Base-by-base conservation (phyloP, 2,329 filamentous ascomycete species). In the Apiospora kogelbergensis region DNA sequence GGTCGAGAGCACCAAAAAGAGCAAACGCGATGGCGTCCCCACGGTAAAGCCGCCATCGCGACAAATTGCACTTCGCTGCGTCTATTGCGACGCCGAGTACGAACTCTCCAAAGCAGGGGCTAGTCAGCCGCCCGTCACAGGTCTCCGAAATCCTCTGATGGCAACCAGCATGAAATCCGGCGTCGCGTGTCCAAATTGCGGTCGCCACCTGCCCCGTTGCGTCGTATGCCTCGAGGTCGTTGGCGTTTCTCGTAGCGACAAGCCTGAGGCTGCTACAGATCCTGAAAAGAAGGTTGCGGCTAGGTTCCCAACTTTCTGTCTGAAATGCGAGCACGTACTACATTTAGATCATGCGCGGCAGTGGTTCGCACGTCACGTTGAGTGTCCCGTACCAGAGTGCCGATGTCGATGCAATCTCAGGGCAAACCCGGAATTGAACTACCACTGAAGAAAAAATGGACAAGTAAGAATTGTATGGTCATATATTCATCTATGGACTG, bases 61-160 rank as follows among this genome's bases (percentile, higher is more conserved):
- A 41, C 92, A 93, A 79, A 88, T 95, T 67, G 89, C 91, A 5
- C 86, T 96, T 65, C 88, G 92, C 63, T 96, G 93, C 80, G 86
- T 91, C 64, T 93, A 93, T 81, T 96, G 93, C 81, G 90, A 92
- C 74, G 84, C 87, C 42, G 85, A 88, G 76, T 86, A 85, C 65
- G 86, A 83, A 42, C 80, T 86, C 30, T 81, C 83, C 48, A 84
- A 83, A 71, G 70, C 68, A 65, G 63, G 60, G 65, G 46, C 65
- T n/a, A 48, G 11, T 73, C 40, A 45, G 65, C 53, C 17, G 64
- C 68, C 67, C 2, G 67, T 69, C 5, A 45, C 69, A 6, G 68
- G 64, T 0, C 40, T 69, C 63, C 30, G 70, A 22, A 89, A 89
- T 74, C 86, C 86, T n/a, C 82, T 90, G 63, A 85, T 86, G 65